Base-by-base conservation (phyloP, 176 grass and related monocot species). In the Puccinellia tenuiflora region DNA sequence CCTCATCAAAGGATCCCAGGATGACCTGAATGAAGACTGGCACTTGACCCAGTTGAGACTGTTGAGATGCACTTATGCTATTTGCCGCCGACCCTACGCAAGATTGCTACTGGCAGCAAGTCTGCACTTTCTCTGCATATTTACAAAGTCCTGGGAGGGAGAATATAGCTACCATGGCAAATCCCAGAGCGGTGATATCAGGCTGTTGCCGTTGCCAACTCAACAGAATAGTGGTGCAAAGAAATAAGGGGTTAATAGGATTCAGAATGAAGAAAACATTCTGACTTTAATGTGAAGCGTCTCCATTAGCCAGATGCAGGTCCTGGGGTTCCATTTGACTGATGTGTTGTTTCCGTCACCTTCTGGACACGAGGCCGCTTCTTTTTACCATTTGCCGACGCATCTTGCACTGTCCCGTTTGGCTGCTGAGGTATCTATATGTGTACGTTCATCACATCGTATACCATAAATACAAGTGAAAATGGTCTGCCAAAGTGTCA, bases 311-410 rank as follows among this genome's bases (percentile, higher is more conserved):
- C 81, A 78, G 89, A 68, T 54, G 84, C 53, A 53, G 83, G 83
- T 76, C 87, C 83, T 76, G 75, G 81, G 67, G 75, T 59, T 82
- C 80, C 85, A 85, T 92, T 95, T 76, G 83, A 45, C 37, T 81
- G 83, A 80, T 92, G 85, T 42, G 84, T 85, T 73, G 88, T 30
- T 67, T 92, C 87, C 33, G 85, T 54, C n/a, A 55, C 85, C 76
- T 95, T 95, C 70, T 96, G 87, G 28, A 74, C 73, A 83, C 85
- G 96, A 69, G 90, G 87, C 42, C 85, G 82, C 78, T 88, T 98
- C 86, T 64, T 98, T 88, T 84, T 88, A 12, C 87, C 59, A 20
- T 87, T 90, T 62, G 86, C 89, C 39, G 79, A 82, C 83, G 73
- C 54, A 46, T 78, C 83, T 91, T 82, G 90, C 14, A 47, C 21